phyloP scores from a whole-genome alignment of 2,329 filamentous ascomycete species.

The Pseudogymnoascus sp. region DNA sequence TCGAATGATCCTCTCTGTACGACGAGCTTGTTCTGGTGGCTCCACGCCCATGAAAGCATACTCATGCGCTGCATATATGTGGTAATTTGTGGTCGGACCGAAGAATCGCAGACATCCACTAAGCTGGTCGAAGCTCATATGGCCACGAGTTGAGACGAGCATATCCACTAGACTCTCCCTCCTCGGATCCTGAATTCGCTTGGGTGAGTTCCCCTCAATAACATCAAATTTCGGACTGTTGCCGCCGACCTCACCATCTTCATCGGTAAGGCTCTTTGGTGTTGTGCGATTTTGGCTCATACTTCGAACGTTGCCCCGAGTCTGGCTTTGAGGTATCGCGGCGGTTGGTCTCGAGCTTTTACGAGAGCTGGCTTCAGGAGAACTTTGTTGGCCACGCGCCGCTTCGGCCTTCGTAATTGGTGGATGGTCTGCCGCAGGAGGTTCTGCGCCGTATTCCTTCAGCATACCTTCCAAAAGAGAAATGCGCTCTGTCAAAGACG shows the following conservation, averaged over 20 bases:
- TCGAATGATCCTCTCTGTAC: conserved; percentile 42
- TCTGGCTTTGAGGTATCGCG: neutral
- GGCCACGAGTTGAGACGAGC: conserved; percentile 42
- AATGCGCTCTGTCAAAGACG: conserved; percentile 48
- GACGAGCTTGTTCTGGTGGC: conserved; percentile 38
- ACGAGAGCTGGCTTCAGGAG: neutral
- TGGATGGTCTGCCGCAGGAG: conserved; percentile 45
- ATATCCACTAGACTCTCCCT: conserved; percentile 43
- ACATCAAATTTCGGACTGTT: neutral
- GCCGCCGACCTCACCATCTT: conserved; percentile 15
- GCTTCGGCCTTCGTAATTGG: conserved; percentile 43
- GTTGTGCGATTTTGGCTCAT: conserved; percentile 13
- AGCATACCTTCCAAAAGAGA: conserved; percentile 45
- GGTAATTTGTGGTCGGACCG: conserved; percentile 46
- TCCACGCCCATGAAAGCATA: conserved; percentile 32
- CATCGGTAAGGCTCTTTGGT: conserved; percentile 15
- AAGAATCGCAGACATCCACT: conserved; percentile 46
- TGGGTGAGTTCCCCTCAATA: conserved; percentile 12
- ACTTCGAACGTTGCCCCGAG: too few relatives aligned
- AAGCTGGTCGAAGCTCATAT: conserved; percentile 44
- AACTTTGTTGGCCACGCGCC: conserved; percentile 24
- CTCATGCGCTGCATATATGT: conserved; percentile 40
- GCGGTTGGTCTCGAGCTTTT: neutral
- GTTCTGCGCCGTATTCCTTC: conserved; percentile 40
- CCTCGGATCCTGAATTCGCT: conserved; percentile 32